Evolutionary conservation across 163 green algal genomes (phyloP).

Genomic region (Chlorella variabilis): DNA sequence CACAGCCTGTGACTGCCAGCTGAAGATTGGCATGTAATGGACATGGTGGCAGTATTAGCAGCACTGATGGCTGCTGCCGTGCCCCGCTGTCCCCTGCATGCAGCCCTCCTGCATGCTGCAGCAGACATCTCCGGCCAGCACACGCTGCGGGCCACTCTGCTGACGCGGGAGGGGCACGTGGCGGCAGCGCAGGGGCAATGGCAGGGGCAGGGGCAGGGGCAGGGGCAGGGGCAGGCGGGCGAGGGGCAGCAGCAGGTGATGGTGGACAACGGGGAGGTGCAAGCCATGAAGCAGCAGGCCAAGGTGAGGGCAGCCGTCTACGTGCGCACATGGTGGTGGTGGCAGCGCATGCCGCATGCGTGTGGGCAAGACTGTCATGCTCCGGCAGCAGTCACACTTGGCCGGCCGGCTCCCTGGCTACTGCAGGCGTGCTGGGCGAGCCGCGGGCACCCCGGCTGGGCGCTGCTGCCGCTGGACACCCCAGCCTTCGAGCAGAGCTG

Average conservation of each 20-base stretch:
- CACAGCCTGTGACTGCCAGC: not conserved
- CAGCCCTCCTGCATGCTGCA: not conserved
- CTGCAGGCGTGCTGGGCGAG: slow-evolving; percentile 29
- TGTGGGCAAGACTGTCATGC: no score
- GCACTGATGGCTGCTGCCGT: not conserved
- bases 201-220: not conserved
- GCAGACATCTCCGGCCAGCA: not conserved
- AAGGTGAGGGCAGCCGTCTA: no score
- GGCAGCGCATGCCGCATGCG: no score
- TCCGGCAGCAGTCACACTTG: no score
- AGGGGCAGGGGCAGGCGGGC: not conserved
- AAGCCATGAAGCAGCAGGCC: slow-evolving; percentile 3
- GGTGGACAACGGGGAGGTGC: not conserved
- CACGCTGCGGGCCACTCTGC: slow-evolving; percentile 11
- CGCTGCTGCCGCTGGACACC: slow-evolving; percentile 25
- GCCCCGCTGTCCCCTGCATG: not conserved
- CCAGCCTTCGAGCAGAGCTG: not conserved
- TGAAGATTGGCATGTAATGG: no score
- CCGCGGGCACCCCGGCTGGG: slow-evolving; percentile 37
- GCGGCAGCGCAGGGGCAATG: not conserved
- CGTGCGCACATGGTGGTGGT: no score
- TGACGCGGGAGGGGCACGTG: not conserved
- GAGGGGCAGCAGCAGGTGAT: not conserved
- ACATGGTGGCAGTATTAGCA: no score
- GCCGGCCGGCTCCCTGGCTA: no score